phyloP scores from a whole-genome alignment of 495 filamentous ascomycete species.

The Cladorrhinum samala region DNA sequence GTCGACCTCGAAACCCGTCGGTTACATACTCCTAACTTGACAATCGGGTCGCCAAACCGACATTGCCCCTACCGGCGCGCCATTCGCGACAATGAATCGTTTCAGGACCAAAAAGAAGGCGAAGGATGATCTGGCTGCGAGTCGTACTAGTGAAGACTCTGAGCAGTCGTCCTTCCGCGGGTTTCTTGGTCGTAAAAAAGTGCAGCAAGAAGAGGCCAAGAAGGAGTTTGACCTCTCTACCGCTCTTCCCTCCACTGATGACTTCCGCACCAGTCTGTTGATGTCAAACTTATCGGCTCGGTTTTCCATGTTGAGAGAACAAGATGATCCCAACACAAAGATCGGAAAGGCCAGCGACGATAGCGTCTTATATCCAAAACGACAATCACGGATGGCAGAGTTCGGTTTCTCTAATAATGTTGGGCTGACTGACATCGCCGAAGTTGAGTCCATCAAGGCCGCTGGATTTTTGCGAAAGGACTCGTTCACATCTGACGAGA shows the following conservation, averaged over 20 bases:
- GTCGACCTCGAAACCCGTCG: no score
- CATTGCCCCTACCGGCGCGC: no score
- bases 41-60: neutral
- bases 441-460: conserved; percentile 72
- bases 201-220: conserved; percentile 51
- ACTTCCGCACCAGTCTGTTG: conserved; percentile 94
- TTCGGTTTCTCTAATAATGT: conserved; percentile 40
- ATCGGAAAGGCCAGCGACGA: conserved; percentile 93
- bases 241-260: conserved; percentile 73
- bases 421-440: conserved; percentile 77
- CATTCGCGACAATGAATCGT: conserved; percentile 55
- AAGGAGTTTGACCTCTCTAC: conserved; percentile 63
- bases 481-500: conserved; percentile 65
- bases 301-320: conserved; percentile 93
- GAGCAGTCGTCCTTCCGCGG: conserved; percentile 49
- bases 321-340: conserved; percentile 81
- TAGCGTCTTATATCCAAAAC: conserved; percentile 78
- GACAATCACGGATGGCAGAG: conserved; percentile 63
- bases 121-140: conserved; percentile 49
- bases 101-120: conserved; percentile 66
- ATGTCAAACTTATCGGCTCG: conserved; percentile 93
- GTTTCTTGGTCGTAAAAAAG: conserved; percentile 53
- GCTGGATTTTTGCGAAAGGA: conserved; percentile 40
- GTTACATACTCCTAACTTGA: no score
- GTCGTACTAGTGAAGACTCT: conserved; percentile 45